phyloP scores from a whole-genome alignment of 768 basidiomycete genomes.

The Omphalotus guepiniiformis region DNA sequence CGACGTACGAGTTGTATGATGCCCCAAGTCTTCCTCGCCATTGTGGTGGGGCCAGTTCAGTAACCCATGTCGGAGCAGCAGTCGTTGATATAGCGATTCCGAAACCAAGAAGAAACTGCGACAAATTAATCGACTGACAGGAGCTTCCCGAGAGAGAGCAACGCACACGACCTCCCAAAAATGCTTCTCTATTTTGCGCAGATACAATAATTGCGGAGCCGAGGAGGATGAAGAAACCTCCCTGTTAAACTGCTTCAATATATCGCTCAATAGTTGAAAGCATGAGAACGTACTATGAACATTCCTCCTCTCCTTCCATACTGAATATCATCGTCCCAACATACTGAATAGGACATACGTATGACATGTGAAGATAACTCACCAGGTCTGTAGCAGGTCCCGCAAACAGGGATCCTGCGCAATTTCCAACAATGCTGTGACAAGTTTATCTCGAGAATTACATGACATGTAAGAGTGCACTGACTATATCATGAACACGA shows the following conservation, averaged over 20 bases:
- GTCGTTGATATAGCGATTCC: conserved; percentile 42
- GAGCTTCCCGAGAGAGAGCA: neutral
- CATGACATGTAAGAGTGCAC: neutral
- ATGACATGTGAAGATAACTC: conserved; percentile 2
- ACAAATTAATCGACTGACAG: neutral
- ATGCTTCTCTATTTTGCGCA: conserved; percentile 21
- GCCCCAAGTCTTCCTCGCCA: conserved; percentile 37
- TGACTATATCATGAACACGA: conserved; percentile 10
- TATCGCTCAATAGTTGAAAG: conserved; percentile 14
- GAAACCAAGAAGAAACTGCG: conserved; percentile 39
- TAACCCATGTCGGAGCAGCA: conserved; percentile 48
- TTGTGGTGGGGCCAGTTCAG: conserved; percentile 23
- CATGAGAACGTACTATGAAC: conserved; percentile 25
- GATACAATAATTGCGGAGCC: conserved; percentile 21
- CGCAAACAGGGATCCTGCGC: conserved; percentile 20
- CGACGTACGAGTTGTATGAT: conserved; percentile 38
- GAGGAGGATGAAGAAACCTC: conserved; percentile 25
- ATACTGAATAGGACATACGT: neutral
- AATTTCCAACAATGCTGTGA: conserved; percentile 19
- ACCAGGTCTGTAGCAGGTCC: conserved; percentile 19
- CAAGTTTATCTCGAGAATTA: neutral
- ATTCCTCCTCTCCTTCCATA: conserved; percentile 20
- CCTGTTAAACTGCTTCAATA: conserved; percentile 9
- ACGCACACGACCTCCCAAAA: conserved; percentile 20
- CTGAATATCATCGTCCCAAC: neutral